Evolutionary conservation across 108 stramenopile genomes (phyloP).

Genomic region (Stephanodiscus minutulus): DNA sequence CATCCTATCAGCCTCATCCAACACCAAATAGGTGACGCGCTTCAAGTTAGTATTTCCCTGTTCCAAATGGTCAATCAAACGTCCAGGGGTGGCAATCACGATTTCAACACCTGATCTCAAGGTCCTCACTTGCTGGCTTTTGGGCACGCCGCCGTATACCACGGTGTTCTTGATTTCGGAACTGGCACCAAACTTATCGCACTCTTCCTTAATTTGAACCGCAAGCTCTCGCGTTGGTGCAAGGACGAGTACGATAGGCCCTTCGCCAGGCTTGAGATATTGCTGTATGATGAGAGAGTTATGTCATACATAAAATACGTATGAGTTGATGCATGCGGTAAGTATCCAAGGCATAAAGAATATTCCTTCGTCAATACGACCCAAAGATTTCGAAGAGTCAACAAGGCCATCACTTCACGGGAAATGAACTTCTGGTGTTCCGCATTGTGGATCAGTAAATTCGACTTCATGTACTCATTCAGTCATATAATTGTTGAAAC

Average conservation of each 20-base stretch:
- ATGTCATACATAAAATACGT: slow-evolving; percentile 2
- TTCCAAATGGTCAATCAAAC: slow-evolving; percentile 98
- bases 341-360: background rate
- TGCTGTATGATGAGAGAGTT: slow-evolving; percentile 67
- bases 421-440: background rate
- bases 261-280: slow-evolving; percentile 97
- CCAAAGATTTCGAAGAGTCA: background rate
- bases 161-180: slow-evolving; percentile 97
- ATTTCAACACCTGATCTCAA: slow-evolving; percentile 93
- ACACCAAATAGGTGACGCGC: slow-evolving; percentile 96
- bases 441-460: background rate
- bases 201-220: slow-evolving; percentile 99
- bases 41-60: slow-evolving; percentile 93
- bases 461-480: too few species aligned
- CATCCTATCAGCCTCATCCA: slow-evolving; percentile 97
- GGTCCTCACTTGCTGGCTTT: slow-evolving; percentile 74
- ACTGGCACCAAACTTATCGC: slow-evolving; percentile 96
- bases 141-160: slow-evolving; percentile 98
- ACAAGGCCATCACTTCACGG: background rate
- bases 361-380: background rate
- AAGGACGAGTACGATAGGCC: slow-evolving; percentile 96
- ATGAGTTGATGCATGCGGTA: slow-evolving; percentile 3
- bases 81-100: slow-evolving; percentile 98
- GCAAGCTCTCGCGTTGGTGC: slow-evolving; percentile 99
- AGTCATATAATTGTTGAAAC: background rate